Evolutionary conservation across 2,329 filamentous ascomycete species (phyloP).

Genomic region (Didymella keratinophila): DNA sequence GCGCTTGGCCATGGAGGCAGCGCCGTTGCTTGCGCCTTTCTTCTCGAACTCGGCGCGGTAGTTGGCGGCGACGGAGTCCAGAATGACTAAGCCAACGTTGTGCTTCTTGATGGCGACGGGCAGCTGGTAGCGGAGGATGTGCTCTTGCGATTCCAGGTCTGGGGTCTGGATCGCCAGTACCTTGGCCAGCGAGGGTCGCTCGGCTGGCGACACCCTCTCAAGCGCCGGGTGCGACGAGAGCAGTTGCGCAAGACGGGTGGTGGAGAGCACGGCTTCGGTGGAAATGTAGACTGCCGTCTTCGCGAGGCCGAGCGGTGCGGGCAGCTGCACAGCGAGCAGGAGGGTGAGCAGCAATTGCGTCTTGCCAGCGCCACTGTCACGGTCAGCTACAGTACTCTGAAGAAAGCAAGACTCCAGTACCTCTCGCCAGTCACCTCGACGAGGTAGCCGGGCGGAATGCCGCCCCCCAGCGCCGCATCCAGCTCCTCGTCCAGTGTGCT

Average conservation of each 20-base stretch:
- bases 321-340: slow-evolving; percentile 83
- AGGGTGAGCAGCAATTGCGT: slow-evolving; percentile 90
- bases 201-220: slow-evolving; percentile 49
- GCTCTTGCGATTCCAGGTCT: slow-evolving; percentile 93
- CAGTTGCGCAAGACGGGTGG: slow-evolving; percentile 81
- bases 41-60: slow-evolving; percentile 90
- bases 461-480: slow-evolving; percentile 76
- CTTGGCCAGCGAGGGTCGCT: slow-evolving; percentile 72
- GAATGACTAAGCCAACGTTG: slow-evolving; percentile 79
- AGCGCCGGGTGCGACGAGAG: slow-evolving; percentile 72
- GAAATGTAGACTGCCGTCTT: slow-evolving; percentile 90
- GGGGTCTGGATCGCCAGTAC: slow-evolving; percentile 84
- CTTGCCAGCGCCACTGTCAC: slow-evolving; percentile 80
- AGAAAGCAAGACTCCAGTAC: slow-evolving; percentile 36
- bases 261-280: slow-evolving; percentile 86
- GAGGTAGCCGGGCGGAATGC: slow-evolving; percentile 80
- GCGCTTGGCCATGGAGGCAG: slow-evolving; percentile 72
- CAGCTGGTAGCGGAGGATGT: slow-evolving; percentile 91
- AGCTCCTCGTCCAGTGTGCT: slow-evolving; percentile 81
- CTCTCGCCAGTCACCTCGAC: slow-evolving; percentile 94
- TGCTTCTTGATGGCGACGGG: slow-evolving; percentile 81
- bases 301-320: slow-evolving; percentile 72
- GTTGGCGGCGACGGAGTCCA: slow-evolving; percentile 95
- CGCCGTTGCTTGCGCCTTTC: slow-evolving; percentile 49
- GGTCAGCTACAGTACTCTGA: not conserved